A percentile compares a stretch with the other conserved stretches of the same genome.
Conservation (phyloP, 2,329 filamentous ascomycete species). For the Fusarium xylarioides region DNA sequence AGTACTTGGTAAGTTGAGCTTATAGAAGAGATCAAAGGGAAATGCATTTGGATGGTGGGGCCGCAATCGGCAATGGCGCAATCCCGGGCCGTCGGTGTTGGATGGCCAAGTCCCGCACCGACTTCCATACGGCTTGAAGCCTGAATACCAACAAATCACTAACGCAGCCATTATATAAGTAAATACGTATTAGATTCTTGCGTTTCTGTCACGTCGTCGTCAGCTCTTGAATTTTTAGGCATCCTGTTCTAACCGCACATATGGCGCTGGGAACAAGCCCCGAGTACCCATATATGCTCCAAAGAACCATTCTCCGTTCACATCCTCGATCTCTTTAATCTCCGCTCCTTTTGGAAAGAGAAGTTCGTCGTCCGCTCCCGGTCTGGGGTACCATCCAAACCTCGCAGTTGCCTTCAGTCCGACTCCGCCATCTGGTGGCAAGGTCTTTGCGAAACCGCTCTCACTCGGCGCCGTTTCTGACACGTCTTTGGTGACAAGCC, state of each 20-base stretch:
- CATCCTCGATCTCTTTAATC: slow-evolving; percentile 82
- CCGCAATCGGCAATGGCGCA: slow-evolving; percentile 45
- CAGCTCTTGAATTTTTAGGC: slow-evolving; percentile 6
- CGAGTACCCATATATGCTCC: slow-evolving; percentile 84
- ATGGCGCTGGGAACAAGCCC: slow-evolving; percentile 83
- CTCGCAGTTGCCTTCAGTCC: slow-evolving; percentile 71
- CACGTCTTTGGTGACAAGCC: slow-evolving; percentile 63
- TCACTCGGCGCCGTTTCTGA: slow-evolving; percentile 53
- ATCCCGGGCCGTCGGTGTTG: slow-evolving; percentile 41
- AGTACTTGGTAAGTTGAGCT: slow-evolving; percentile 3
- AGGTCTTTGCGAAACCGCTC: slow-evolving; percentile 49
- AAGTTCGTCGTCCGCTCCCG: slow-evolving; percentile 75
- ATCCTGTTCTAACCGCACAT: slow-evolving; percentile 65
- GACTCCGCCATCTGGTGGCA: slow-evolving; percentile 80
- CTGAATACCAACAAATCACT: neutral
- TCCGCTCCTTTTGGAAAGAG: slow-evolving; percentile 85
- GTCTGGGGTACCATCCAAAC: slow-evolving; percentile 82
- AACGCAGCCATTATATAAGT: neutral
- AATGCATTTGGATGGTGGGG: slow-evolving; percentile 37
- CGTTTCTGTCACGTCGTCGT: neutral
- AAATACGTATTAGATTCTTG: neutral
- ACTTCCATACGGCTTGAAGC: slow-evolving; percentile 32
- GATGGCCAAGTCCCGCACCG: slow-evolving; percentile 28
- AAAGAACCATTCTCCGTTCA: slow-evolving; percentile 91
- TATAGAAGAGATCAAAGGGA: slow-evolving; percentile 18